phyloP scores from a whole-genome alignment of 2,329 filamentous ascomycete species.

The Talaromyces amestolkiae region DNA sequence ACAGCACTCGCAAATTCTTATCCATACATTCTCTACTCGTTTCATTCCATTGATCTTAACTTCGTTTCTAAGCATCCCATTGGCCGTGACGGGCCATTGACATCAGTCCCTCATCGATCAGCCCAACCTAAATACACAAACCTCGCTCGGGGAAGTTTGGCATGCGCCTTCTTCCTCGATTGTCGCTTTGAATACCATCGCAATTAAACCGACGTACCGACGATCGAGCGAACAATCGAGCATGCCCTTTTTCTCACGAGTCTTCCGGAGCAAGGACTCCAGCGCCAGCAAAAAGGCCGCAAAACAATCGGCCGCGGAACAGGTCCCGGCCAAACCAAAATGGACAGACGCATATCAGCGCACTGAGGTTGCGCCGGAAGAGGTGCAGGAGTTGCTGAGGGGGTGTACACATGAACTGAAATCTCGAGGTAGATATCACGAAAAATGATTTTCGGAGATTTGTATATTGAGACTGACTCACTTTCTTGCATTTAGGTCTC shows the following conservation, averaged over 20 bases:
- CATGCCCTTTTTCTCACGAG: constrained; percentile 60
- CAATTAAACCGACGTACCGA: background rate
- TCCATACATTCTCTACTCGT: constrained; percentile 3
- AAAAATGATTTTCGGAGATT: constrained; percentile 5
- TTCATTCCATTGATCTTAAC: constrained; percentile 4
- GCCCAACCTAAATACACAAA: background rate
- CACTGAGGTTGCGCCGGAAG: constrained; percentile 78
- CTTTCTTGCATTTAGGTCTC: constrained; percentile 59
- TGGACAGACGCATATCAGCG: constrained; percentile 89
- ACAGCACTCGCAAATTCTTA: background rate
- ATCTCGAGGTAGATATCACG: constrained; percentile 69
- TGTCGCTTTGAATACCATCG: background rate
- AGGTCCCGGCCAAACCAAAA: constrained; percentile 65
- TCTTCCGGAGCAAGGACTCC: constrained; percentile 74
- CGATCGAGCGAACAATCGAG: background rate
- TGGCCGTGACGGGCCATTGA: constrained; percentile 14
- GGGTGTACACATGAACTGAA: constrained; percentile 90
- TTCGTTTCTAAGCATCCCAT: background rate
- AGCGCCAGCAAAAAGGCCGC: constrained; percentile 59
- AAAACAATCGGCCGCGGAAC: constrained; percentile 50
- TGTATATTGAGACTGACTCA: constrained; percentile 22
- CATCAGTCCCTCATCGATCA: constrained; percentile 6
- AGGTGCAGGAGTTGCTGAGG: constrained; percentile 82
- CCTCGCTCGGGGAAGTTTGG: constrained; percentile 5
- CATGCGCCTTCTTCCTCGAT: constrained; percentile 9